Percentiles rank a stretch among this genome's conserved stretches.
Conservation (phyloP, 2,329 filamentous ascomycete genomes). For the Stachybotrys elegans region DNA sequence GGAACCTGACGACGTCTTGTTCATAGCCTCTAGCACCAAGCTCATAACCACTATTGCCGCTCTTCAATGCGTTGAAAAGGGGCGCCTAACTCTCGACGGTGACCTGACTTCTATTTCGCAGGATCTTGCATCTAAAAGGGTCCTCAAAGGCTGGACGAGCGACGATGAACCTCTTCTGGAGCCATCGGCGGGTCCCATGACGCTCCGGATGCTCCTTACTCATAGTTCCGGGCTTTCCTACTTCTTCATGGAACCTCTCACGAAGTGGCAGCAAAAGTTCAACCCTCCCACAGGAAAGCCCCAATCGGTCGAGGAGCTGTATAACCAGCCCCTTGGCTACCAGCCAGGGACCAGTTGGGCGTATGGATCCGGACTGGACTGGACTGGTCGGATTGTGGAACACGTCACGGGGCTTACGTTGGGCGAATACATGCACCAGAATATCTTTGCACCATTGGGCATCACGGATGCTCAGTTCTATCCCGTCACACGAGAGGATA, state of each 20-base stretch:
- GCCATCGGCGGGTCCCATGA: slow-evolving; percentile 32
- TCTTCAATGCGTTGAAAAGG: slow-evolving; percentile 50
- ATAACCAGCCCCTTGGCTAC: slow-evolving; percentile 38
- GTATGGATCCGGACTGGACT: slow-evolving; percentile 46
- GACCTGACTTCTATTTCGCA: slow-evolving; percentile 41
- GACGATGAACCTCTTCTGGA: slow-evolving; percentile 32
- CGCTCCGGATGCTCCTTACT: slow-evolving; percentile 44
- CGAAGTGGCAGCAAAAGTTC: slow-evolving; percentile 28
- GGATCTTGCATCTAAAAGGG: slow-evolving; percentile 39
- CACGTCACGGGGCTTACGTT: slow-evolving; percentile 36
- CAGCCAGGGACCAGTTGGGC: slow-evolving; percentile 48
- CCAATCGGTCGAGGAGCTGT: slow-evolving; percentile 35
- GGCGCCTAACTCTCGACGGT: slow-evolving; percentile 38
- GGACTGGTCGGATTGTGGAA: slow-evolving; percentile 48
- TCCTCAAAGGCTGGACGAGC: slow-evolving; percentile 42
- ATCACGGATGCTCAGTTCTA: slow-evolving; percentile 33
- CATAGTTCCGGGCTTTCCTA: slow-evolving; percentile 46
- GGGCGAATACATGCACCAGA: slow-evolving; percentile 35
- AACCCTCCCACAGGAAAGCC: slow-evolving; percentile 9
- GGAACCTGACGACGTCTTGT: slow-evolving; percentile 29
- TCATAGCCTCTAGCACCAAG: slow-evolving; percentile 33
- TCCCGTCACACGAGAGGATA: slow-evolving; percentile 28
- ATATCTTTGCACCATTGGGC: slow-evolving; percentile 39
- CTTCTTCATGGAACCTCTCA: slow-evolving; percentile 33
- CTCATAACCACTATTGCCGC: slow-evolving; percentile 46